phyloP scores from a whole-genome alignment of 257 asterid genomes.

The Lithospermum erythrorhizon region DNA sequence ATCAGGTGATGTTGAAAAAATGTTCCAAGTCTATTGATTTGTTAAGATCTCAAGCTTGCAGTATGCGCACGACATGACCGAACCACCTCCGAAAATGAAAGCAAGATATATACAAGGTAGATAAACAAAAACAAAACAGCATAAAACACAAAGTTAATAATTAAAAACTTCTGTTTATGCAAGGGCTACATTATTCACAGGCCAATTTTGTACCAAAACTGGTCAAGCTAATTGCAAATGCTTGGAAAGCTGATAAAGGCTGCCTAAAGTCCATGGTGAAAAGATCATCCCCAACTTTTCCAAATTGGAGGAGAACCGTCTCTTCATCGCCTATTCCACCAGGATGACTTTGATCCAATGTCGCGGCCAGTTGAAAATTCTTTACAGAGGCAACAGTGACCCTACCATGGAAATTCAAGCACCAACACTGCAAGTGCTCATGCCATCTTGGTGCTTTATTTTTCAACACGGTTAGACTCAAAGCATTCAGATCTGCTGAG shows the following conservation, averaged over 20 bases:
- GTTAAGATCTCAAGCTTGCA: too few relatives aligned
- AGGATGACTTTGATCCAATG: slow-evolving; percentile 62
- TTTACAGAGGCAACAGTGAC: slow-evolving; percentile 92
- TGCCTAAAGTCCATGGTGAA: slow-evolving; percentile 68
- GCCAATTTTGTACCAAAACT: slow-evolving; percentile 67
- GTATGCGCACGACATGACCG: too few relatives aligned
- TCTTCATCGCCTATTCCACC: slow-evolving; percentile 74
- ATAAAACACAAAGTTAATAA: background rate
- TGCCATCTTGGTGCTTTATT: slow-evolving; percentile 96
- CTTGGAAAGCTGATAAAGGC: slow-evolving; percentile 66
- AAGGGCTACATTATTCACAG: slow-evolving; percentile 24
- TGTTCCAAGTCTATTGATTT: too few relatives aligned
- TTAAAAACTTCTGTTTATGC: background rate
- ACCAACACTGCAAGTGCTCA: slow-evolving; percentile 91
- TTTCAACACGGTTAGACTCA: slow-evolving; percentile 39
- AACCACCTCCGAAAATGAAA: too few relatives aligned
- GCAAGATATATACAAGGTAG: background rate
- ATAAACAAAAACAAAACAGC: background rate
- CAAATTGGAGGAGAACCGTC: slow-evolving; percentile 79
- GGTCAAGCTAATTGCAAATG: slow-evolving; percentile 55
- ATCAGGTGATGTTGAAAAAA: too few relatives aligned
- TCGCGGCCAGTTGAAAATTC: slow-evolving; percentile 78
- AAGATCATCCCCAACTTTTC: slow-evolving; percentile 70
- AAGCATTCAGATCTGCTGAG: slow-evolving; percentile 14
- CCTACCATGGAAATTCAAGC: slow-evolving; percentile 91